Percentiles rank a stretch among this genome's conserved stretches.
phyloP scores from a whole-genome alignment of 805 yeast species.

The Ogataea corticis region DNA sequence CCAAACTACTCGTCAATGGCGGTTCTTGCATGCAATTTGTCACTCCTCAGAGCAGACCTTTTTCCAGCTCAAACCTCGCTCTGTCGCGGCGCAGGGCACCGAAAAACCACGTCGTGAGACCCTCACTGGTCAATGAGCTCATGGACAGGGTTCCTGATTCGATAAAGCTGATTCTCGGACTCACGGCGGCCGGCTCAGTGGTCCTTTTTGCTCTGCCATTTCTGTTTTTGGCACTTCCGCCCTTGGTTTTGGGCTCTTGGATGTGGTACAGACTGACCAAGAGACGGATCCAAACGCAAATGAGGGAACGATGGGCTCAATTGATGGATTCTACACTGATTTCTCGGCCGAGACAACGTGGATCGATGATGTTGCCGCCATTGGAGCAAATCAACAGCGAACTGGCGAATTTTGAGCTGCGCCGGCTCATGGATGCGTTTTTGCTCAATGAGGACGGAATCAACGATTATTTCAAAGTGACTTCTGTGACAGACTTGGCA shows the following conservation, averaged over 20 bases:
- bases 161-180: slow-evolving; percentile 26
- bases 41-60: background rate
- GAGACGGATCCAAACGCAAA: slow-evolving; percentile 14
- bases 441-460: slow-evolving; percentile 33
- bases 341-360: slow-evolving; percentile 21
- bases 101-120: slow-evolving; percentile 18
- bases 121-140: slow-evolving; percentile 18
- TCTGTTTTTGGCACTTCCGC: slow-evolving; percentile 33
- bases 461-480: slow-evolving; percentile 25
- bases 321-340: slow-evolving; percentile 28
- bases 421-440: slow-evolving; percentile 33
- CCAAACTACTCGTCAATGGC: background rate
- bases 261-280: slow-evolving; percentile 17
- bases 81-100: slow-evolving; percentile 25
- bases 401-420: slow-evolving; percentile 33
- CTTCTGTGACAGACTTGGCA: slow-evolving; percentile 26
- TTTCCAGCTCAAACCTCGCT: background rate
- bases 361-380: slow-evolving; percentile 22
- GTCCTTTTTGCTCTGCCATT: slow-evolving; percentile 35
- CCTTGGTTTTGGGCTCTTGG: slow-evolving; percentile 30
- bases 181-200: slow-evolving; percentile 29
- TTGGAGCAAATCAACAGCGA: slow-evolving; percentile 31
- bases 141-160: slow-evolving; percentile 32
- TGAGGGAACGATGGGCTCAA: slow-evolving; percentile 24
- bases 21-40: background rate